Evolutionary conservation across 208 protist genomes (phyloP), one percentile per base, ranked within the genome.

Genomic region (Naegleria gruberi): DNA sequence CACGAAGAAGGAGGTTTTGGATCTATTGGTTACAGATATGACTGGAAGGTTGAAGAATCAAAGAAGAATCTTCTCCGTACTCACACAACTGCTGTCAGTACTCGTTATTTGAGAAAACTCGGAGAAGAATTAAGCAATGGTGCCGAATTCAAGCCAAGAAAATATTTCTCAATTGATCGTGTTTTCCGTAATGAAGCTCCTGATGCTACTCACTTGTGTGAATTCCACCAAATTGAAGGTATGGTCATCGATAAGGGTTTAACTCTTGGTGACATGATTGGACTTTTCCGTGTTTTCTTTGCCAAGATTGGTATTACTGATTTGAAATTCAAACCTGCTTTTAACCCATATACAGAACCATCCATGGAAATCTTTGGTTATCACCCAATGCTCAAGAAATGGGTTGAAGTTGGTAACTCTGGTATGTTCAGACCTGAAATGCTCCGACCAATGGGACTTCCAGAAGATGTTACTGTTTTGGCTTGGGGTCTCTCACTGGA

Each of bases 271-370:
- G 96, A 99, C 92, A 98, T 99, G 92, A 99, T 99, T 94, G 98
- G 98, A 91, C 96, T 97, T 8, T 98, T 99, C 87, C 91, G 96
- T 30, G 89, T 96, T 57, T 99, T 99, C 95, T 99, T 99, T 95
- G 92, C 93, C 43, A 96, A 97, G 82, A 96, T 99, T 85, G 98
- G 98, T 37, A 96, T 99, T 44, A 73, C 10, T 37, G 19, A 90
- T 40, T 91, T 99, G 40, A 96, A 97, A 91, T 99, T 99, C 96
- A 99, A 99, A 95, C 98, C 99, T 30, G 97, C 99, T 46, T 99
- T 99, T 95, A 99, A 99, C 94, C 99, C 99, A 34, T 99, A 99
- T 95, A 99, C 99, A 34, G 99, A 99, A 95, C 99, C 99, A 41
- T 99, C 97, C 37, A 99, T 99, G 99, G 99, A 99, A 93, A 99